phyloP scores from a whole-genome alignment of 2,329 filamentous ascomycete genomes.

The Diplocarpon rosae region DNA sequence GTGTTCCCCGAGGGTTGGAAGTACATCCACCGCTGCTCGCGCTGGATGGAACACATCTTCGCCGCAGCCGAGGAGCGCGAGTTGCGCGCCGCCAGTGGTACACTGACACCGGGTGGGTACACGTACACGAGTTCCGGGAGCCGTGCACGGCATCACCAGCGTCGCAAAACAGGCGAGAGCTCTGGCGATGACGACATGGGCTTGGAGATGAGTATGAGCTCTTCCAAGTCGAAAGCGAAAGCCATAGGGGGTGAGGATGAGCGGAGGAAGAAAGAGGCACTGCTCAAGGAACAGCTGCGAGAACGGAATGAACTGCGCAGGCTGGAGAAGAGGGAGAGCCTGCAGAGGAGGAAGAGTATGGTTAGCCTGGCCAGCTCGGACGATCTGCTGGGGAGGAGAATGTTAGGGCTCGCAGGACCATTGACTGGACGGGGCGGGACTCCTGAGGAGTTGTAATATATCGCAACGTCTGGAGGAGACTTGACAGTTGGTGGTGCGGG shows the following conservation, averaged over 20 bases:
- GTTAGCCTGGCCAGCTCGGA: conserved; percentile 44
- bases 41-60: conserved; percentile 77
- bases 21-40: conserved; percentile 65
- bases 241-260: conserved; percentile 33
- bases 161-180: conserved; percentile 19
- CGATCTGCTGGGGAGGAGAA: conserved; percentile 42
- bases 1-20: conserved; percentile 87
- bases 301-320: conserved; percentile 20
- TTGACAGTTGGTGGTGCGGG: too few relatives aligned
- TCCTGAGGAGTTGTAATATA: conserved; percentile 13
- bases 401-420: conserved; percentile 42
- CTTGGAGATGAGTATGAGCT: conserved; percentile 64
- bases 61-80: conserved; percentile 34
- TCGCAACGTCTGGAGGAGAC: too few relatives aligned
- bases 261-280: conserved; percentile 29
- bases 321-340: conserved; percentile 6
- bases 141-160: conserved; percentile 11
- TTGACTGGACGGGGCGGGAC: conserved; percentile 33
- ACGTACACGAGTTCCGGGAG: not conserved
- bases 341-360: conserved; percentile 34
- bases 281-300: conserved; percentile 24
- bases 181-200: conserved; percentile 67
- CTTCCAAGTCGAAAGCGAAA: conserved; percentile 21
- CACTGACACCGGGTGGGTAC: conserved; percentile 7
- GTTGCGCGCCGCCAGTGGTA: conserved; percentile 21